These are phyloP conservation scores for Malbranchea zuffiana DNA, from an alignment of 2,329 filamentous ascomycete genomes.

Conservation along the genomic window DNA sequence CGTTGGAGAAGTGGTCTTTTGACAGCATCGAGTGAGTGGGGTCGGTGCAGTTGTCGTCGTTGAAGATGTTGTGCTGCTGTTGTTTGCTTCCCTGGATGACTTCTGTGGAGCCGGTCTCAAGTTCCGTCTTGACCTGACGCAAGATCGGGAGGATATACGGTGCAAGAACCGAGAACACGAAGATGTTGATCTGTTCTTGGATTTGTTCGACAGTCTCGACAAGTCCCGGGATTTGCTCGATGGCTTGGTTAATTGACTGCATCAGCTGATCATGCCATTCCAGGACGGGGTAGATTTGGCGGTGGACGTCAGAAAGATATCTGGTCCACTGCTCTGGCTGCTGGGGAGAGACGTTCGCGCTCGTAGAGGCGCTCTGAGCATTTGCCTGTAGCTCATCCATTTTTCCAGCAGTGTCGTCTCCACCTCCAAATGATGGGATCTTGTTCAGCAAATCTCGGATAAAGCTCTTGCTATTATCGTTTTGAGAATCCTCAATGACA, in stretches of 20 bases:
- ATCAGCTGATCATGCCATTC: constrained; percentile 85
- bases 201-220: constrained; percentile 77
- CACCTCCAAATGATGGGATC: constrained; percentile 69
- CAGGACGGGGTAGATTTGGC: constrained; percentile 78
- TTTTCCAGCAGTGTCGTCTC: constrained; percentile 51
- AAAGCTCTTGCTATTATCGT: constrained; percentile 56
- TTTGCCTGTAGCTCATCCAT: constrained; percentile 71
- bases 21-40: constrained; percentile 93
- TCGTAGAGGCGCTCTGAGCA: constrained; percentile 60
- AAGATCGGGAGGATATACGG: constrained; percentile 82
- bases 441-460: constrained; percentile 70
- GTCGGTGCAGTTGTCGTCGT: constrained; percentile 63
- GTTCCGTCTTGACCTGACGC: constrained; percentile 73
- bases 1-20: constrained; percentile 88
- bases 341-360: constrained; percentile 61
- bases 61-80: constrained; percentile 78
- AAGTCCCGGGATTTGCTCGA: constrained; percentile 76
- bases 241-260: constrained; percentile 62
- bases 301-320: constrained; percentile 62
- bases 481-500: constrained; percentile 54
- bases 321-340: constrained; percentile 72
- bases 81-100: constrained; percentile 75
- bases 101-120: constrained; percentile 73
- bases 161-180: constrained; percentile 83
- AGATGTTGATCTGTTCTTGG: constrained; percentile 76